Conservation (phyloP, 1,284 basidiomycete species). For the Sanghuangporus baumii region DNA sequence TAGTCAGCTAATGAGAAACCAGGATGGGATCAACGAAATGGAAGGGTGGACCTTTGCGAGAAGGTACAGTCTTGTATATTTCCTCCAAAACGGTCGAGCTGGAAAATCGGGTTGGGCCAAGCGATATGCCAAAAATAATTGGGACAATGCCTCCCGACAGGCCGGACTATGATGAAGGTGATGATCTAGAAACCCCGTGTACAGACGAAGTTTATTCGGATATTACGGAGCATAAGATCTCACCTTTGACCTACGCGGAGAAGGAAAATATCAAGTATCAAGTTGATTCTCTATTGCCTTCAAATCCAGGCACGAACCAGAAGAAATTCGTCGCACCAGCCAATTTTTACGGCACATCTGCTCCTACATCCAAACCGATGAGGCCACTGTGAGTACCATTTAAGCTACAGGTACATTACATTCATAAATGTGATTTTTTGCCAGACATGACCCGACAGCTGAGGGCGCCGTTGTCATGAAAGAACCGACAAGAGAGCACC, state of each 20-base stretch:
- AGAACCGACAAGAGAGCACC: slow-evolving; percentile 65
- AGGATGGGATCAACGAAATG: slow-evolving; percentile 61
- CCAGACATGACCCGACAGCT: slow-evolving; percentile 69
- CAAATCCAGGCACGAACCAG: slow-evolving; percentile 7
- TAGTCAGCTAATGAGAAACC: neutral
- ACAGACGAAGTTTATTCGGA: slow-evolving; percentile 18
- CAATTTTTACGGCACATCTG: slow-evolving; percentile 50
- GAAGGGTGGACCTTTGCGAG: slow-evolving; percentile 49
- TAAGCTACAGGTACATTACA: neutral
- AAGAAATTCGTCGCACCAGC: slow-evolving; percentile 49
- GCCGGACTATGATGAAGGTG: slow-evolving; percentile 27
- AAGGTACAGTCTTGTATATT: slow-evolving; percentile 45
- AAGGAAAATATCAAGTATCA: neutral
- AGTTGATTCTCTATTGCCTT: neutral
- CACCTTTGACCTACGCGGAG: neutral
- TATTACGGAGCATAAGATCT: neutral
- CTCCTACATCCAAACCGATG: slow-evolving; percentile 39
- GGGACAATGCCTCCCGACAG: slow-evolving; percentile 26
- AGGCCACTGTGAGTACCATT: slow-evolving; percentile 47
- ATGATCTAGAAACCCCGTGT: slow-evolving; percentile 19
- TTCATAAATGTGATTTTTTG: slow-evolving; percentile 24
- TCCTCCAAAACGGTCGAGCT: slow-evolving; percentile 61
- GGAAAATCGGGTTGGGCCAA: slow-evolving; percentile 41
- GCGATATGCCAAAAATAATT: slow-evolving; percentile 44
- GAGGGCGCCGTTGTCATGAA: slow-evolving; percentile 86